Evolutionary conservation across 192 early-diverging fungal species (phyloP), one percentile per base, ranked within the genome.

Genomic region (Gaertneriomyces sp.): DNA sequence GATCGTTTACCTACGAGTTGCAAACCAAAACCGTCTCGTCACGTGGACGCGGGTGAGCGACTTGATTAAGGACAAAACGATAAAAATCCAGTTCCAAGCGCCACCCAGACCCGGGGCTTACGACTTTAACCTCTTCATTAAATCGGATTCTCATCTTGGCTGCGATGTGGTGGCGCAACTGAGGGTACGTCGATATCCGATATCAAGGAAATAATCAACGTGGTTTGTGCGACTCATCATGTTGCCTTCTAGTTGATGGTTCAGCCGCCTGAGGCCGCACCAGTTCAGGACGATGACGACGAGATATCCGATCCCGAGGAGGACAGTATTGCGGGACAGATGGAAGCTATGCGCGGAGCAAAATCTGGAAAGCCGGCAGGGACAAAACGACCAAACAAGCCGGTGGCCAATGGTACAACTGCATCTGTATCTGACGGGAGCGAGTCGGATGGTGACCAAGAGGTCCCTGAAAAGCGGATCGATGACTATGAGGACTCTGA

Each of bases 261-360:
- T 7, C 78, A 86, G 43, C 83, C 89, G 52, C 80, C 86, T 5
- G 77, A 91, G 8, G 81, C 80, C 38, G 82, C 91, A 41, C 90
- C 93, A 38, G 71, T 83, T n/a, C 85, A 86, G 60, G 78, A 88
- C 5, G 89, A 93, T 5, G 93, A 95, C 44, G 95, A 96, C 69
- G 90, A 93, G 58, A 98, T 98, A 58, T 93, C 92, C 14, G 96
- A 98, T 66, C 94, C 95, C 41, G 96, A 95, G 56, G 93, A 95
- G 55, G 93, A 96, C 75, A 89, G 90, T 42, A 88, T 98, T 70
- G 94, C 94, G 20, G 95, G 93, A 7, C 94, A 96, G 79, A 94
- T 98, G 93, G 87, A 90, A 43, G 72, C 90, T 78, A 84, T 94
- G 83, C 72, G 69, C 58, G 25, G 25, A 33, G 25, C 25, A 33